Evolutionary conservation across 176 grass and related monocot genomes (phyloP).

Genomic region (Oryza punctata): DNA sequence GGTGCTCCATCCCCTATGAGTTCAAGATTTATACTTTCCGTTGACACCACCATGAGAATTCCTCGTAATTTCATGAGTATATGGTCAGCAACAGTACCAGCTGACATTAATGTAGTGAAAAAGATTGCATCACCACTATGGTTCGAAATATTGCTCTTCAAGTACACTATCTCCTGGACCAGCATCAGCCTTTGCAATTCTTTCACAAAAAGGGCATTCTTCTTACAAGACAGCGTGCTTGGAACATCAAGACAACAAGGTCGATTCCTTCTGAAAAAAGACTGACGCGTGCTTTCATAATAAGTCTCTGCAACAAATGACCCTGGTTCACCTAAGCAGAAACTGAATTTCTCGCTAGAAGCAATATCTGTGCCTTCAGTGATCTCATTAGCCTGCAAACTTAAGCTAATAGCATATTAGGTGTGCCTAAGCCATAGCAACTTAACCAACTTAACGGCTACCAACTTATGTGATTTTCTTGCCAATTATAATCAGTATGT

Average conservation of each 20-base stretch:
- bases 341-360: constrained; percentile 48
- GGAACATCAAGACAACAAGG: constrained; percentile 44
- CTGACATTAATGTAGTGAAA: constrained; percentile 74
- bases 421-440: constrained; percentile 41
- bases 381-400: constrained; percentile 88
- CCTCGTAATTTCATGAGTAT: constrained; percentile 67
- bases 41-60: constrained; percentile 74
- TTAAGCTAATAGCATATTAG: constrained; percentile 50
- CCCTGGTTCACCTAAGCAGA: constrained; percentile 50
- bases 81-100: constrained; percentile 63
- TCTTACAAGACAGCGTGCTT: constrained; percentile 52
- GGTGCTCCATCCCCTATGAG: constrained; percentile 74
- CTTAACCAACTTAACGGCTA: constrained; percentile 27
- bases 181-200: constrained; percentile 62
- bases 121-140: constrained; percentile 55
- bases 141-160: constrained; percentile 57
- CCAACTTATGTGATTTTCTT: constrained; percentile 33
- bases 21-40: constrained; percentile 81
- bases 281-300: constrained; percentile 53
- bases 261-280: constrained; percentile 65
- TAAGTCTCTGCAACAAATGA: constrained; percentile 44
- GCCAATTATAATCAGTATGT: constrained; percentile 34
- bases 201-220: constrained; percentile 42
- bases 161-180: constrained; percentile 65
- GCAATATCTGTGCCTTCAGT: constrained; percentile 48